Percentiles rank a stretch among this genome's conserved stretches.
phyloP scores from a whole-genome alignment of 140 eudicot species.

The Bidens hawaiensis region DNA sequence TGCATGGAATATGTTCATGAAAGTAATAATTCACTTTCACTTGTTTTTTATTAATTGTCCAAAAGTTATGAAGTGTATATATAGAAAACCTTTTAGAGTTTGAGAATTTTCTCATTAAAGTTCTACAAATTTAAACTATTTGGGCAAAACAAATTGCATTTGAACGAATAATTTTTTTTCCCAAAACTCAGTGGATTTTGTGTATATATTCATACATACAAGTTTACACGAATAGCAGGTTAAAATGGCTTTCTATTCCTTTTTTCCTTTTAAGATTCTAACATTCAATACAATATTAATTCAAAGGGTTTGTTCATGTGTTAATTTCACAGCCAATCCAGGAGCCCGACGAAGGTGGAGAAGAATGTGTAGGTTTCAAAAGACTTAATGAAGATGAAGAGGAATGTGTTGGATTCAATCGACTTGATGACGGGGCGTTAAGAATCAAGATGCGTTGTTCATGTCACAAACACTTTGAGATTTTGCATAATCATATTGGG shows the following conservation, averaged over 20 bases:
- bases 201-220: too few relatives aligned
- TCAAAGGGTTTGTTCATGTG: not conserved
- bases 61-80: too few relatives aligned
- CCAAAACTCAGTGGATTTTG: too few relatives aligned
- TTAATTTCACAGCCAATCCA: not conserved
- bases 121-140: not conserved
- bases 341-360: not conserved
- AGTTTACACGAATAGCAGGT: not conserved
- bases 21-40: too few relatives aligned
- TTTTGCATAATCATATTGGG: slow-evolving; percentile 16
- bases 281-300: too few relatives aligned
- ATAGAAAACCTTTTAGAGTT: too few relatives aligned
- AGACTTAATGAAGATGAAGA: not conserved
- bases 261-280: too few relatives aligned
- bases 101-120: not conserved
- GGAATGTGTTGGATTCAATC: not conserved
- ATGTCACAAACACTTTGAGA: slow-evolving; percentile 16
- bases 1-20: too few relatives aligned
- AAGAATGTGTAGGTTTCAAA: slow-evolving; percentile 13
- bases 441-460: slow-evolving; percentile 19
- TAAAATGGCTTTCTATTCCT: not conserved
- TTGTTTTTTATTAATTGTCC: too few relatives aligned
- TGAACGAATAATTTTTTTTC: not conserved
- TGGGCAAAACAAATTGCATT: not conserved
- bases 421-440: slow-evolving; percentile 9